These are phyloP conservation scores for Fomitiporia mediterranea DNA, from an alignment of 1,284 basidiomycete genomes.

Conservation along the genomic window DNA sequence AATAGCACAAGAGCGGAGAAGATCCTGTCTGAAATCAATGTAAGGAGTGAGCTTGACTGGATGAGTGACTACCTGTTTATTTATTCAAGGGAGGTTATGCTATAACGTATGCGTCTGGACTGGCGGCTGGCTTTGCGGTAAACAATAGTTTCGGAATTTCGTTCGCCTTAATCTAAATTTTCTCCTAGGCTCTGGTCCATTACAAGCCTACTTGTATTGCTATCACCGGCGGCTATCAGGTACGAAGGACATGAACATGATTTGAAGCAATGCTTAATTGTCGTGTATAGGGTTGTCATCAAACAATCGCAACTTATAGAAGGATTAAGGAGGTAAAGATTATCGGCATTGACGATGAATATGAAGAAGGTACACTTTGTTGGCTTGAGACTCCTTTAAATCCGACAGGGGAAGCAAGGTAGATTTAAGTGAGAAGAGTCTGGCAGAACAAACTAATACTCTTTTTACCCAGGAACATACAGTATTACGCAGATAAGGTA, in stretches of 20 bases:
- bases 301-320: conserved; percentile 62
- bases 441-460: background rate
- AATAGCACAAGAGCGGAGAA: conserved; percentile 60
- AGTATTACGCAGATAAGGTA: conserved; percentile 80
- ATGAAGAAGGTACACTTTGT: conserved; percentile 67
- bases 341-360: conserved; percentile 76
- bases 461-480: conserved; percentile 55
- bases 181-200: conserved; percentile 56
- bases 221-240: conserved; percentile 73
- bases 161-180: background rate
- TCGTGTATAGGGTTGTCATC: conserved; percentile 56
- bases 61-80: background rate
- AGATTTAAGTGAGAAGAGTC: conserved; percentile 14
- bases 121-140: conserved; percentile 71
- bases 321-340: conserved; percentile 46
- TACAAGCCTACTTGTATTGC: conserved; percentile 79
- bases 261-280: background rate
- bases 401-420: conserved; percentile 82
- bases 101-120: conserved; percentile 70
- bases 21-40: conserved; percentile 63
- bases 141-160: too few relatives aligned
- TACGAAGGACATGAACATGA: background rate
- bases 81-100: conserved; percentile 55
- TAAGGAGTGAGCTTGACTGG: conserved; percentile 28
- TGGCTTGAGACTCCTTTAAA: conserved; percentile 93